Evolutionary conservation across 306 rosid genomes (phyloP), one percentile per base, ranked within the genome.

Genomic region (Nissolia schottii): DNA sequence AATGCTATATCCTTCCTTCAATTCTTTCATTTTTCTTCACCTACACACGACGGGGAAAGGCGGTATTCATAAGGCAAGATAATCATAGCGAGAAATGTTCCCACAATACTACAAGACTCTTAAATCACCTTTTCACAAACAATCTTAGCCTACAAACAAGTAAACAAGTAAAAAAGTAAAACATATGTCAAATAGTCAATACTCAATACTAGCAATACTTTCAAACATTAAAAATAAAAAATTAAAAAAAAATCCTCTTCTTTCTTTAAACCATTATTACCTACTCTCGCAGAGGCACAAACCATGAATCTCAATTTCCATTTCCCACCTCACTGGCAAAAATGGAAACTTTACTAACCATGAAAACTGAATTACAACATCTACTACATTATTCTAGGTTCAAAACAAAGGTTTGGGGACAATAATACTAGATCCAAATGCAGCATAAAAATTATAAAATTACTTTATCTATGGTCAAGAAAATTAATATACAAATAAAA

Each of bases 291-390:
- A 94, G 83, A 64, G 97, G 84, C 80, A 67, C n/a, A 75, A 89
- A 83, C 97, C 97, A 94, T 8, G 99, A 94, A 84, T 94, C 97
- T 92, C 95, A 91, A 5, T 67, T 46, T 79, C 99, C 99, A 81
- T 78, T 65, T 18, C 97, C 99, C 71, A 89, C 72, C 78, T 94
- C 99, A 18, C 99, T 94, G 92, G 18, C n/a, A 81, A 53, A 28
- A 82, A 65, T 34, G 73, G 50, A 41, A 71, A 59, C 41, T 20
- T 80, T 16, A 77, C 73, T 40, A 67, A 54, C n/a, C 32, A 55
- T n/a, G 69, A 46, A 51, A 34, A 28, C 46, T 1, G 32, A 65
- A 64, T 31, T 61, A 53, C 23, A 63, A 38, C 40, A 20, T n/a
- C 73, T 13, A 35, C n/a, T n/a, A n/a, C n/a, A n/a, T n/a, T 32